These are phyloP conservation scores for Platanthera guangdongensis DNA, from an alignment of 106 monocot species.

Conservation along the genomic window DNA sequence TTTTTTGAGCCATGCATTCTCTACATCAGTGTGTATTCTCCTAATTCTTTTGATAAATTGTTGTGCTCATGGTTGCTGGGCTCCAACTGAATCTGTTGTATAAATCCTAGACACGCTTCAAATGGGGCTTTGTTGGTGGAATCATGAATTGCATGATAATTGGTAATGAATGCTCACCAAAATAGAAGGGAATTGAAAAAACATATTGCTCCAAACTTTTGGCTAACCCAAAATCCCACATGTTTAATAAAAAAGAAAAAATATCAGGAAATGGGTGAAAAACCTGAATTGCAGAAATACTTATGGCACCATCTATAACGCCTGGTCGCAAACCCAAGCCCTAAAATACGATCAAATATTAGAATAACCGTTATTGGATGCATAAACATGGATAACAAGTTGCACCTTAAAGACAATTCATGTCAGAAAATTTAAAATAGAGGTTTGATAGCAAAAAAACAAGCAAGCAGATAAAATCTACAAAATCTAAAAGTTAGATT, in stretches of 20 bases:
- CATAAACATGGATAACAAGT: not conserved
- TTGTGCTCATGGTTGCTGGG: no score
- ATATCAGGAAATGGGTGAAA: not conserved
- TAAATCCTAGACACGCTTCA: no score
- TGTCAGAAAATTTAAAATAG: not conserved
- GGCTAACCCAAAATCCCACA: not conserved
- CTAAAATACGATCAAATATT: conserved; percentile 19
- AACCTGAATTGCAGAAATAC: conserved; percentile 96
- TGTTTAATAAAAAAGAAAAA: not conserved
- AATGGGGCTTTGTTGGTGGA: no score
- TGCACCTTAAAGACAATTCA: not conserved
- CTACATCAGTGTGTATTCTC: no score
- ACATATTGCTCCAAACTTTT: not conserved
- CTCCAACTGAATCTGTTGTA: no score
- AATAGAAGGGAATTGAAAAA: conserved; percentile 1
- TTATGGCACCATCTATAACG: conserved; percentile 87
- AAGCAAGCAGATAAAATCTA: not conserved
- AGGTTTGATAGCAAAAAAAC: not conserved
- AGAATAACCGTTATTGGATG: not conserved
- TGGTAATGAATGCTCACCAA: not conserved
- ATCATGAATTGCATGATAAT: not conserved
- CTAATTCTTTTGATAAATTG: no score
- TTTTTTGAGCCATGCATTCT: no score
- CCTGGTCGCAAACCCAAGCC: conserved; percentile 84
- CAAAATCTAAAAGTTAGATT: not conserved